Base-by-base conservation (phyloP, 441 rosid species). In the Corymbia calophylla region DNA sequence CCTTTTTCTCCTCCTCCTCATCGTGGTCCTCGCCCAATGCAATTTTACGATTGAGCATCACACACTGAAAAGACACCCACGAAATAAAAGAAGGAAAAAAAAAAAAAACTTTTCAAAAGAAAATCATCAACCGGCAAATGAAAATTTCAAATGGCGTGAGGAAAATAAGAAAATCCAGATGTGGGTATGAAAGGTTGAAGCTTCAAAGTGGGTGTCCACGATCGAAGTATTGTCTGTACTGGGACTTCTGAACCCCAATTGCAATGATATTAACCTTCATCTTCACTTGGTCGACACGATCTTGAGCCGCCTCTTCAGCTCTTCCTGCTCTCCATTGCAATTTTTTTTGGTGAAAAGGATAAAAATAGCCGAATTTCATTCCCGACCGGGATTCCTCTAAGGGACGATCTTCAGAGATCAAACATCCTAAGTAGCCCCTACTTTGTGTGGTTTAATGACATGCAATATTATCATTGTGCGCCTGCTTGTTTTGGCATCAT, bases 341-440 rank as follows among this genome's bases (percentile, higher is more conserved):
- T 4, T 39, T 10, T 1, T 9, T 9, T 58, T 56, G 9, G 10
- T 21, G 27, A 0, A 0, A 4, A 4, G 25, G 14, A 23, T 58
- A 25, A 13, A 58, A 58, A 58, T 58, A 25, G 14, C n/a, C 64
- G 29, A 58, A 58, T 27, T 27, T 58, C 29, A 58, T 58, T 58
- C 25, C 62, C 62, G 23, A 58, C 6, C 29, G 29, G 1, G 29
- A 58, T 58, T 58, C 62, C 62, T 56, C 0, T 9, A 39, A 73
- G 82, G 39, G 49, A 39, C 9, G 17, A 73, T 73, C 51, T 15
- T 21, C 14, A 11, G 16, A 19, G 49, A 77, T 39, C n/a, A 14
- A 77, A 39, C n/a, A 23, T 77, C 84, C 51, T 77, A 39, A 39
- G 51, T 49, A 73, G 8, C 6, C 29, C 27, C 8, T 16, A 66